phyloP scores from a whole-genome alignment of 805 yeast genomes.

The Barnettozyma botsteinii region DNA sequence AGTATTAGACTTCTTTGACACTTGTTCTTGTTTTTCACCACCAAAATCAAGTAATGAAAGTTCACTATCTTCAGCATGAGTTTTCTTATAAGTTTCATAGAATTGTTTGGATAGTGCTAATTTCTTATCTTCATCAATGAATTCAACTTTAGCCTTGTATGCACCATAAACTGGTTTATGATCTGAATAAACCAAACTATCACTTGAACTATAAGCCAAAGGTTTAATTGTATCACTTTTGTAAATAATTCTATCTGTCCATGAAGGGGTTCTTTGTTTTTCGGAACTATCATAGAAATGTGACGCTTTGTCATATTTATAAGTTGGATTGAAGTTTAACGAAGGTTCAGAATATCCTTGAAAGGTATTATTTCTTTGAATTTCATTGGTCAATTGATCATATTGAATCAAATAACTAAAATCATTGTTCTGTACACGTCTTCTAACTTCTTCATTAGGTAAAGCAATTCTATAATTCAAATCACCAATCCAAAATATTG shows the following conservation, averaged over 20 bases:
- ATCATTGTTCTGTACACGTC: constrained; percentile 40
- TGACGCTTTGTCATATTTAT: constrained; percentile 81
- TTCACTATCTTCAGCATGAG: constrained; percentile 27
- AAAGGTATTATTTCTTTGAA: constrained; percentile 67
- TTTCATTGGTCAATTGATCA: constrained; percentile 79
- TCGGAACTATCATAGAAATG: constrained; percentile 75
- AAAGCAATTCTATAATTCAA: constrained; percentile 76
- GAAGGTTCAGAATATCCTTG: constrained; percentile 71
- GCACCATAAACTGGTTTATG: constrained; percentile 91
- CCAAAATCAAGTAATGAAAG: constrained; percentile 20
- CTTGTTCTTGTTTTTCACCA: constrained; percentile 6
- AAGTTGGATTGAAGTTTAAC: constrained; percentile 80
- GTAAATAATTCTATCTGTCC: constrained; percentile 88
- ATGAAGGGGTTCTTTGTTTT: constrained; percentile 87
- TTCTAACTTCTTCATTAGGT: constrained; percentile 69
- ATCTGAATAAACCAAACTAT: constrained; percentile 63
- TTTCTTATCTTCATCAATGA: constrained; percentile 61
- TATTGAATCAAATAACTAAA: constrained; percentile 47
- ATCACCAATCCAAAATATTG: constrained; percentile 92
- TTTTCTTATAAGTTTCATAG: constrained; percentile 48
- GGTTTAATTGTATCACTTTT: constrained; percentile 56
- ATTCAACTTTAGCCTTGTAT: constrained; percentile 57
- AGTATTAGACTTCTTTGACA: no score
- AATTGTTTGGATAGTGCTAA: constrained; percentile 49
- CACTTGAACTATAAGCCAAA: constrained; percentile 61